Base-by-base conservation (phyloP, 2,329 filamentous ascomycete species). In the Xylaria sp. region DNA sequence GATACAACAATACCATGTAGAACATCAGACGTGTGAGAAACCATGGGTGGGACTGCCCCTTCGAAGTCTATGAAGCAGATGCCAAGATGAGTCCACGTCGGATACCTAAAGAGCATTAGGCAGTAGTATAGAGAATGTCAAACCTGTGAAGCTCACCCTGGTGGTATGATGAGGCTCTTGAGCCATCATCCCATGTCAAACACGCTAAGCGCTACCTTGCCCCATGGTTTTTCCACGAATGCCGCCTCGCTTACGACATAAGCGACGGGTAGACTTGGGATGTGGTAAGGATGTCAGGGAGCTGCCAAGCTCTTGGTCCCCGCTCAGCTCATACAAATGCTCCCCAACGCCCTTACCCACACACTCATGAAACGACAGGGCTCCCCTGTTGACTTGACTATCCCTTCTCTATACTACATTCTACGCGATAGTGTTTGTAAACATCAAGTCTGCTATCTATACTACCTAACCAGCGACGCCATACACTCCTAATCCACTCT, bases 11-110 rank as follows among this genome's bases (percentile, higher is more conserved):
- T 49, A 63, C 66, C 64, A 65, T 66, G 43, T 72, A 67, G 71
- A 67, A 73, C 71, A 51, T 68, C 58, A 54, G 71, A 69, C 66
- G 71, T 72, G 67, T 70, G 74, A 72, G 71, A 70, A 67, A 66
- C 43, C 69, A 70, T 73, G 69, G 64, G 69, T 74, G 70, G 71
- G 71, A 73, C 72, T 56, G 56, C 70, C 57, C 49, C 60, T 70
- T 69, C 56, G 64, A 64, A 57, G 61, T 48, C 55, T 39, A 48
- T 28, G 23, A 56, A 62, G n/a, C 13, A 28, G 51, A 49, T 36
- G 52, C 39, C 15, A 41, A 49, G 25, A 28, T 52, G n/a, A 41
- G 23, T 9, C 15, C 6, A 23, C 28, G 10, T n/a, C 31, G 33
- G 55, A 46, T 9, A 8, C 36, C 46, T 7, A 46, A 59, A 46